These are phyloP conservation scores for Penicillium steckii DNA, from an alignment of 495 filamentous ascomycete genomes.

Conservation along the genomic window DNA sequence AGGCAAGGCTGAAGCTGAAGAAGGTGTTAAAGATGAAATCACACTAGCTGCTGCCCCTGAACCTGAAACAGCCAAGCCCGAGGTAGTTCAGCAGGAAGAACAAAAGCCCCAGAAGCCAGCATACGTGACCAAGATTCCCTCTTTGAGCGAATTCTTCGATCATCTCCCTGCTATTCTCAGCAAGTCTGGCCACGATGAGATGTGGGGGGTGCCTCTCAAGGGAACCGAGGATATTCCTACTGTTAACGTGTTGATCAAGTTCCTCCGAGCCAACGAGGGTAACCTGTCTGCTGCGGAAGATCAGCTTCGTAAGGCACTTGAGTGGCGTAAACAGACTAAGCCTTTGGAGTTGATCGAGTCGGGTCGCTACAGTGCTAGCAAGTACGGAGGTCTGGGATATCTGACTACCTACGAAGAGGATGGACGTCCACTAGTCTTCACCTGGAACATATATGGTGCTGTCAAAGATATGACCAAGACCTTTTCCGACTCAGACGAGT, in stretches of 20 bases:
- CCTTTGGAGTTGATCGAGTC: conserved; percentile 43
- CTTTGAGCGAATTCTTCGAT: conserved; percentile 37
- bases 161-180: conserved; percentile 44
- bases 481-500: conserved; percentile 78
- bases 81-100: conserved; percentile 22
- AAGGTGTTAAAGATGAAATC: conserved; percentile 7
- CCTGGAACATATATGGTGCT: conserved; percentile 86
- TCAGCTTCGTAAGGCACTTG: conserved; percentile 73
- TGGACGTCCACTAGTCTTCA: conserved; percentile 51
- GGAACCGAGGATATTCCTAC: conserved; percentile 63
- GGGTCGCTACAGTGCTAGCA: conserved; percentile 49
- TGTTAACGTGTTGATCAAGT: conserved; percentile 85
- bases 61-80: conserved; percentile 12
- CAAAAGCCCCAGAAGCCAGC: conserved; percentile 29
- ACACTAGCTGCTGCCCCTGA: conserved; percentile 2
- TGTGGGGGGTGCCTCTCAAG: conserved; percentile 71
- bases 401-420: conserved; percentile 46
- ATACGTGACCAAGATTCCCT: conserved; percentile 40
- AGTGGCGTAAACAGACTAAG: conserved; percentile 71
- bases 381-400: conserved; percentile 53
- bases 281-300: conserved; percentile 67
- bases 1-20: neutral
- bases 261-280: conserved; percentile 81
- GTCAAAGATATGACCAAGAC: conserved; percentile 70
- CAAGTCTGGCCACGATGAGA: conserved; percentile 58